Evolutionary conservation across 805 yeast genomes (phyloP), one percentile per base, ranked within the genome.

Genomic region (Diddensiella caesifluorescens): DNA sequence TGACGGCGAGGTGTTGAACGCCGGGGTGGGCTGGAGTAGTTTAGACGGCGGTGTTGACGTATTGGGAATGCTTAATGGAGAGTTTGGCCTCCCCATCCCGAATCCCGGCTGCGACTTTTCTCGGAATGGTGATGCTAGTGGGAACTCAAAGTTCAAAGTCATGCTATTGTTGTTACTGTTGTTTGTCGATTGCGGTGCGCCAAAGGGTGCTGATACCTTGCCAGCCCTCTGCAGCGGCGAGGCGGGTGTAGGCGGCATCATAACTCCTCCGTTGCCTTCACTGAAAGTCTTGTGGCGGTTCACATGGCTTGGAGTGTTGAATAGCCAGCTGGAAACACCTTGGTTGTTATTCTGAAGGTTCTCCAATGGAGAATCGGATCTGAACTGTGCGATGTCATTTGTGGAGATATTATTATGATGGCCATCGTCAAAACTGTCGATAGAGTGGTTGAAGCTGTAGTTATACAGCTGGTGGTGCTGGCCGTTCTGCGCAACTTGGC

Each of bases 121-220:
- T 26, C 43, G 47, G 47, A 58, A 58, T n/a, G 63, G 61, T 3
- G 61, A 53, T 2, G 58, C 55, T 28, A 57, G 45, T 12, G 53
- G 49, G 18, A 48, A 36, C 5, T 41, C 43, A 9, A 45, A 22
- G 21, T 37, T 27, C 7, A 23, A 12, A 6, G 6, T 16, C 12
- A 9, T 12, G 7, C 19, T 13, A 5, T 6, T n/a, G 5, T 7
- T 6, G 32, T 28, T 15, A 9, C 10, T 9, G 10, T 12, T 12
- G 27, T 25, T 25, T 12, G 27, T 25, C 9, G 12, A 9, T 6
- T 28, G 32, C 5, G 13, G 18, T 5, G 27, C 27, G 27, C 27
- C 27, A 23, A 12, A 7, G 7, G 10, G 10, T 12, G 27, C 27
- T 12, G 10, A 7, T 12, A 12, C 10, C 32, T 29, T 29, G 16